Conservation (phyloP, 225 moss, liverwort and hornwort genomes). For the Neckera pumila region DNA sequence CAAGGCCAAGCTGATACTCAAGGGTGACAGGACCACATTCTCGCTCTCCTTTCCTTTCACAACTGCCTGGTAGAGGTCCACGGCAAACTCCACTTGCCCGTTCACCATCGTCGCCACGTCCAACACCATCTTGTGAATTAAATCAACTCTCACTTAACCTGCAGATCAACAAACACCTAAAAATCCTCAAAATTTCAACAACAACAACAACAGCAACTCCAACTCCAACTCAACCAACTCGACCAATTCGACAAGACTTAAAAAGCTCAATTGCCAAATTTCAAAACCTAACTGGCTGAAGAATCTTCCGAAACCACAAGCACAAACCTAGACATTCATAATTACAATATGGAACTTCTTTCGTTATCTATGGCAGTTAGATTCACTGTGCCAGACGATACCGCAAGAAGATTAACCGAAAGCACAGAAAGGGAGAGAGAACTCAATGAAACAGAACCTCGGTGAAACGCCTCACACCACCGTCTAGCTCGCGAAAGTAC, state of each 20-base stretch:
- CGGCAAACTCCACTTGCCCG: constrained; percentile 52
- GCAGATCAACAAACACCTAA: not conserved
- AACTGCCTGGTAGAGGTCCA: constrained; percentile 51
- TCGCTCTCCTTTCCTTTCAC: constrained; percentile 36
- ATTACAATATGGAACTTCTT: not conserved
- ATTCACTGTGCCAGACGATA: not conserved
- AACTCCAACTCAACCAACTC: not conserved
- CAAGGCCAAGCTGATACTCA: constrained; percentile 59
- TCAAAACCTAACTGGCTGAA: not conserved
- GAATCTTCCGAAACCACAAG: not conserved
- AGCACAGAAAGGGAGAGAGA: not conserved
- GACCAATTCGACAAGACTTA: not conserved
- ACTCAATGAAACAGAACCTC: not conserved
- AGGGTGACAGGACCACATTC: constrained; percentile 70
- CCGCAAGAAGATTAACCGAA: not conserved
- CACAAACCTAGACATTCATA: not conserved
- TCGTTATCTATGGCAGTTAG: not conserved
- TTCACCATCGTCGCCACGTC: constrained; percentile 42
- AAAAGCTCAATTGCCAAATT: not conserved
- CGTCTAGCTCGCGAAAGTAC: not conserved
- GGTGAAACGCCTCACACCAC: not conserved
- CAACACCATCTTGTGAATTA: constrained; percentile 5
- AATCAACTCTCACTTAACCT: not conserved
- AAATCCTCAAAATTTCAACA: not conserved
- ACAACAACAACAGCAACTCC: not conserved